These are phyloP conservation scores for Ceratobasidium theobromae DNA, from an alignment of 1,284 basidiomycete genomes.

Conservation along the genomic window DNA sequence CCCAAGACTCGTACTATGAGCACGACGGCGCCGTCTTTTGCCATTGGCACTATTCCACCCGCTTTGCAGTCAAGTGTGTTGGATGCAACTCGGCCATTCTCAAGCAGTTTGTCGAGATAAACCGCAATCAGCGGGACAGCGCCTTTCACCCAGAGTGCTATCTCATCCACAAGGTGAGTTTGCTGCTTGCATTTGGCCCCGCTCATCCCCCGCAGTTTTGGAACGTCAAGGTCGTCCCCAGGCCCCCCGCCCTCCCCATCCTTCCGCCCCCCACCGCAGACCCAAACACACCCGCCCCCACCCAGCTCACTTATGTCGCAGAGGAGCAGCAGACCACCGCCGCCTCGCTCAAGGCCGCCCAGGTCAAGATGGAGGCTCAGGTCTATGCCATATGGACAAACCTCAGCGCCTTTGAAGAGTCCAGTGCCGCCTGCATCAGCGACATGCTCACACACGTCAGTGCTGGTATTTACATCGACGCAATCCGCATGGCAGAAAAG, in stretches of 20 bases:
- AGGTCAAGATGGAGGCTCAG: constrained; percentile 94
- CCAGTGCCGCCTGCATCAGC: constrained; percentile 97
- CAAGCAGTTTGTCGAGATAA: constrained; percentile 99
- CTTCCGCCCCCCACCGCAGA: constrained; percentile 48
- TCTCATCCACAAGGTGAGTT: constrained; percentile 94
- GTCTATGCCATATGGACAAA: constrained; percentile 99
- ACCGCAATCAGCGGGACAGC: constrained; percentile 95
- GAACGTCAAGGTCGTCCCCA: constrained; percentile 95
- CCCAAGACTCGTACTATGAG: constrained; percentile 99
- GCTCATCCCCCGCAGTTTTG: constrained; percentile 69
- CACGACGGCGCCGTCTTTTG: constrained; percentile 95
- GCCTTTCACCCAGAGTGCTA: constrained; percentile 99
- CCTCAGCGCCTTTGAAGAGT: constrained; percentile 97
- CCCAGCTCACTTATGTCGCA: constrained; percentile 60
- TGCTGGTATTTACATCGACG: constrained; percentile 93
- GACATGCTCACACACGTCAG: constrained; percentile 98
- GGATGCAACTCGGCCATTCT: constrained; percentile 98
- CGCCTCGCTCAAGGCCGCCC: constrained; percentile 84
- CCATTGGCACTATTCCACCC: constrained; percentile 97
- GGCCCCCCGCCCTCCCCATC: constrained; percentile 53
- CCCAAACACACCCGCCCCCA: constrained; percentile 1
- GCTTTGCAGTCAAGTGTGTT: constrained; percentile 97
- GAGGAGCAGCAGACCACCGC: constrained; percentile 83
- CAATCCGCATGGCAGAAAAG: constrained; percentile 96
- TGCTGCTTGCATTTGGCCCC: constrained; percentile 21